Base-by-base conservation (phyloP, 805 yeast species). In the Cyberlindnera xishuangbannaensis region DNA sequence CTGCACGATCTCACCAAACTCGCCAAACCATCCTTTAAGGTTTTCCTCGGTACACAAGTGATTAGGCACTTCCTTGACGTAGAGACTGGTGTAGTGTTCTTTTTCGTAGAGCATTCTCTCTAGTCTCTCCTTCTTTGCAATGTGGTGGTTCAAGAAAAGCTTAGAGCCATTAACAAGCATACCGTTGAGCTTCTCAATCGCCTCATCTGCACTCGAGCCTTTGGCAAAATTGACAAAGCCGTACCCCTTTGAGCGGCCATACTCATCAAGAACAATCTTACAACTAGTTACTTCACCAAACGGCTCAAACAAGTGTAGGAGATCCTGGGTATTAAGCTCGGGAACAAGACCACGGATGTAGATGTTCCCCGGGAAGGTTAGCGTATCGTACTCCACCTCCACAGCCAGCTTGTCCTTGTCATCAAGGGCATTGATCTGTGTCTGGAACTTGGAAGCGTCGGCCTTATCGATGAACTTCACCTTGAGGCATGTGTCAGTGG, bases 181-280 rank as follows among this genome's bases (percentile, higher is more conserved):
- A 21, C 73, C 73, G 48, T 74, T 70, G 18, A 78, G 64, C 37
- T 64, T 55, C n/a, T 65, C 59, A 25, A 81, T 76, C 7, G 88
- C 87, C 17, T 56, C 59, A 31, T 73, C 63, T 2, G 90, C 86
- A 59, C 71, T 64, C 14, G 53, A 58, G 30, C 71, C 68, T 36
- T 61, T 56, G 18, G 63, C 53, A 50, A 66, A 82, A 50, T 79
- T 78, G 18, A 83, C 74, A 56, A 82, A 82, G 7, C 88, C 90
- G 50, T 67, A 74, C 14, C 76, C 72, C 43, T 59, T 64, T n/a
- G 70, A 59, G 16, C 48, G 50, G 10, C 74, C 73, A 37, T 46
- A 59, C 18, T 67, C 69, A 41, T 71, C 70, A 25, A 53, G 48
- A 5, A 71, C 65, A 10, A 71, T 59, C 44, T 71, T 71, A 41